Evolutionary conservation across 1,284 basidiomycete genomes (phyloP).

Genomic region (Polyporus tsugae): DNA sequence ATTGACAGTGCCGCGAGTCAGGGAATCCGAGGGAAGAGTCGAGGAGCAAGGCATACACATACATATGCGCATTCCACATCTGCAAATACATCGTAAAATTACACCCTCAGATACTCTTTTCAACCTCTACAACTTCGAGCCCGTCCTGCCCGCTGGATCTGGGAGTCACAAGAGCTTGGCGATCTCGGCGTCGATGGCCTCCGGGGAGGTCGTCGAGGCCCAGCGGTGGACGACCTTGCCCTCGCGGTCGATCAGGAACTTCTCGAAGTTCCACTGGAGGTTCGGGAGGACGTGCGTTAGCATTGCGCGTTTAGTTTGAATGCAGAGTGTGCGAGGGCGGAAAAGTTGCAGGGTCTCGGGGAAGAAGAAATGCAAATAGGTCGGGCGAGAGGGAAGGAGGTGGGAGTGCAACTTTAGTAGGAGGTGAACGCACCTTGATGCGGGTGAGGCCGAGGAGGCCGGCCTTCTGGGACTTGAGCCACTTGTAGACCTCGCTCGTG

Average conservation of each 20-base stretch:
- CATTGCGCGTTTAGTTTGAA: background rate
- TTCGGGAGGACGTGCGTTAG: background rate
- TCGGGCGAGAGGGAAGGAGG: background rate
- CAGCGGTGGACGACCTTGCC: slow-evolving; percentile 82
- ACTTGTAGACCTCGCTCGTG: slow-evolving; percentile 85
- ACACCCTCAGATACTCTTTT: background rate
- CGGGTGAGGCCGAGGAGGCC: slow-evolving; percentile 77
- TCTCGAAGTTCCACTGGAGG: slow-evolving; percentile 82
- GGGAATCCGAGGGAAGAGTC: background rate
- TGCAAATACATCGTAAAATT: background rate
- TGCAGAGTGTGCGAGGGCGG: background rate
- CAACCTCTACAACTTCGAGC: background rate
- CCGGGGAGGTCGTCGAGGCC: slow-evolving; percentile 82
- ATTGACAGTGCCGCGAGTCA: background rate
- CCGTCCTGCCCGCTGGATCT: slow-evolving; percentile 20
- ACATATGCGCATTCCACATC: background rate
- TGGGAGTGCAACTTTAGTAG: background rate
- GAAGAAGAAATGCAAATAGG: slow-evolving; percentile 1
- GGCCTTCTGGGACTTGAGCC: slow-evolving; percentile 83
- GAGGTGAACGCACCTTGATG: slow-evolving; percentile 70
- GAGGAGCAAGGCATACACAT: background rate
- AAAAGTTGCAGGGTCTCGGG: too few relatives aligned
- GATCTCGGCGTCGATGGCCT: slow-evolving; percentile 70
- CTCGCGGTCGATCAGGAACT: slow-evolving; percentile 74
- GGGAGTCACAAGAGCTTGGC: slow-evolving; percentile 59